Base-by-base conservation (phyloP, 345 rosid genomes). In the Mercurialis annua region DNA sequence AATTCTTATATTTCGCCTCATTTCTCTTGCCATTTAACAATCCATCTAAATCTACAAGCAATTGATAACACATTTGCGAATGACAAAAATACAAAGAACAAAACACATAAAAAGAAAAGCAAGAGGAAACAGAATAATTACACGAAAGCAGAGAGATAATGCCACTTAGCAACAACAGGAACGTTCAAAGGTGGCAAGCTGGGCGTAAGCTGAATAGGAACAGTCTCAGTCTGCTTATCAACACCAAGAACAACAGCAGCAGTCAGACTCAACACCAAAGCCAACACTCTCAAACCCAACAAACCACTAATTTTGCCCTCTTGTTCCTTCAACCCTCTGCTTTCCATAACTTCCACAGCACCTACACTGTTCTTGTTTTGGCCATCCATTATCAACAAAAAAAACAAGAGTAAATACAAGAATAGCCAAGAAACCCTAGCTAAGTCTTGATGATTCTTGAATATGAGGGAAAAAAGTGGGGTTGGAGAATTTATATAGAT, bases 91-190 rank as follows among this genome's bases (percentile, higher is more conserved):
- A n/a, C n/a, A n/a, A n/a, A n/a, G n/a, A n/a, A n/a, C n/a, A n/a
- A n/a, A n/a, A n/a, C n/a, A n/a, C n/a, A n/a, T n/a, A n/a, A n/a
- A n/a, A n/a, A n/a, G n/a, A n/a, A n/a, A n/a, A n/a, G n/a, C n/a
- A n/a, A n/a, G n/a, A n/a, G n/a, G n/a, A n/a, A 42, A 1, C 26
- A 42, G 17, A 36, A 23, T 50, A 74, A 90, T 79, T 81, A 90
- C 95, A 76, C 77, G 47, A 86, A 85, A 48, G 92, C 88, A 58
- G 97, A 83, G 59, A 85, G 62, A 77, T 88, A 72, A 55, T 59
- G 72, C 76, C 86, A 78, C 76, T 78, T 83, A 58, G 97, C 94
- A 18, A 69, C 42, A 16, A 73, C 82, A 44, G 92, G 64, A 66
- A 88, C 56, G 53, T 77, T 9, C 2, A 90, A 48, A n/a, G 89